These are phyloP conservation scores for Dissophora globulifera DNA, from an alignment of 192 early-diverging fungal species.

Conservation along the genomic window DNA sequence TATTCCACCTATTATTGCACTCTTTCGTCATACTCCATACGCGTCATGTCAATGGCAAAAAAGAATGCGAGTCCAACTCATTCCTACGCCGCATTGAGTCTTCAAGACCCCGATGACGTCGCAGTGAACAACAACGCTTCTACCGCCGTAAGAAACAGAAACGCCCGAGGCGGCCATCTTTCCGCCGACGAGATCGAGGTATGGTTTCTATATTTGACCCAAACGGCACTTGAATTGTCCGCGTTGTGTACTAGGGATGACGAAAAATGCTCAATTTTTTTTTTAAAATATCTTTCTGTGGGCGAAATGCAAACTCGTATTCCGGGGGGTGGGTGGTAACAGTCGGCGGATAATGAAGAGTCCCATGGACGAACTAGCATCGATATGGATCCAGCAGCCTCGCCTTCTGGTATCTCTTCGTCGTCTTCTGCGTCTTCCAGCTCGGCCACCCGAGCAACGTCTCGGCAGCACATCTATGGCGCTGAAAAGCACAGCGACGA, in stretches of 20 bases:
- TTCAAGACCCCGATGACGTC: constrained; percentile 4
- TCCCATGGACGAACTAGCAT: background rate
- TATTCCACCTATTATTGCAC: background rate
- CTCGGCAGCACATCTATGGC: too few species aligned
- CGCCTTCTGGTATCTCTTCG: too few species aligned
- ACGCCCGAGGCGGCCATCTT: background rate
- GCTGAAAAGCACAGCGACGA: background rate
- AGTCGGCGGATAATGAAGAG: too few species aligned
- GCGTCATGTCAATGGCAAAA: constrained; percentile 4
- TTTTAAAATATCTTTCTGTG: too few species aligned
- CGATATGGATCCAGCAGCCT: constrained; percentile 10
- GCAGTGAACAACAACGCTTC: background rate
- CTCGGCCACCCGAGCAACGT: too few species aligned
- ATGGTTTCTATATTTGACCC: too few species aligned
- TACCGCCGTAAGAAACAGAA: background rate
- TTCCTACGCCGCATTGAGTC: constrained; percentile 19
- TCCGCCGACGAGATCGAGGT: background rate
- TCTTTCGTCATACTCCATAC: background rate
- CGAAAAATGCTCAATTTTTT: too few species aligned
- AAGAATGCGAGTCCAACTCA: constrained; percentile 7
- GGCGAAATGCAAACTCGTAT: too few species aligned
- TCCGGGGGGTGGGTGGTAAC: too few species aligned
- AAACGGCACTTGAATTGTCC: too few species aligned
- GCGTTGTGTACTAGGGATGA: too few species aligned
- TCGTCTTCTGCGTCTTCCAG: too few species aligned